Evolutionary conservation across 1,284 basidiomycete species (phyloP), one percentile per base, ranked within the genome.

Genomic region (Leccinum fallax): DNA sequence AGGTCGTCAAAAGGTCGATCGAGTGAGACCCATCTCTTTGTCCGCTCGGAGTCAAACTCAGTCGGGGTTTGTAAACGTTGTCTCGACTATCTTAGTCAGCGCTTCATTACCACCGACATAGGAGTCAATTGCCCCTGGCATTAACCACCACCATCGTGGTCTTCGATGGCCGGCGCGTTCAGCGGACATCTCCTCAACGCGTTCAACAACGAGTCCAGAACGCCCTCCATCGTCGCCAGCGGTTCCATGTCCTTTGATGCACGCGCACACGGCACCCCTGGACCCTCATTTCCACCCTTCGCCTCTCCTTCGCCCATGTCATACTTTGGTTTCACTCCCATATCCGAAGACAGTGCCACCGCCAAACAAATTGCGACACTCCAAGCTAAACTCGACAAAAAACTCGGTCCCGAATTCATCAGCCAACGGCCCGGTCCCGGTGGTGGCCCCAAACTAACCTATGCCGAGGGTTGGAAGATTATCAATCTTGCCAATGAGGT

Each of bases 401-500:
- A 92, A 68, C 87, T 99, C 4, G 97, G 97, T 0, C 97, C 97
- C 3, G 97, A 98, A 78, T 98, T 86, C 71, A 85, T 98, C 60
- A 93, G 92, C 2, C 89, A 92, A 65, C 82, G 96, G n/a, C 90
- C 92, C 1, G 96, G 96, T 2, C 94, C 93, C 1, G 90, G 89
- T 7, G 94, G 94, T 34, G 90, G 90, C 0, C 83, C 85, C 7
- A 97, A 96, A 76, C 79, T 99, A 59, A 96, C 93, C 8, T 99
- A 99, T 72, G 90, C 94, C 3, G 97, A 98, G 75, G 97, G 97
- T 0, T 98, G 96, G 95, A 96, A 95, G 79, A 89, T 94, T 36
- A 95, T 98, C 75, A 95, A 94, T 69, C 83, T 99, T 26, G 97
- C 97, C 1, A 99, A 99, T 75, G 96, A 99, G 69, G 93, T 99